Evolutionary conservation across 2,329 filamentous ascomycete genomes (phyloP).

Genomic region (Penicillium expansum): DNA sequence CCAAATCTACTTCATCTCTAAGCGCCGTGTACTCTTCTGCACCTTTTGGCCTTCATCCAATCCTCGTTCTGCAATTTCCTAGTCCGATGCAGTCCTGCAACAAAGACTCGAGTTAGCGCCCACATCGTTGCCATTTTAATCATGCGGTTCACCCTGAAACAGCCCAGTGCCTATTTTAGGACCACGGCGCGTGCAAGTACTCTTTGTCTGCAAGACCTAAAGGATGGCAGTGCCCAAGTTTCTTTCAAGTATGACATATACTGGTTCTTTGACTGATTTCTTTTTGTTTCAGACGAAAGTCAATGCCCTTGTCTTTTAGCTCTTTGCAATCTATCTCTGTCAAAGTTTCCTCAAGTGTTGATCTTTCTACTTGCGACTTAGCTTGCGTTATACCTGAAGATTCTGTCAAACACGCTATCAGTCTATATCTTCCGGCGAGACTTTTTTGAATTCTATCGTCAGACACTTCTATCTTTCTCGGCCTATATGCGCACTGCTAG

Average conservation of each 20-base stretch:
- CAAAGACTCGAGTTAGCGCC: conserved; percentile 16
- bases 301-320: conserved; percentile 14
- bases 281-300: conserved; percentile 13
- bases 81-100: conserved; percentile 9
- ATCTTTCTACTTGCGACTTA: not conserved
- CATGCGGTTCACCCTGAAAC: conserved; percentile 26
- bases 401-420: not conserved
- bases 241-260: conserved; percentile 9
- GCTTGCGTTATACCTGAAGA: conserved; percentile 3
- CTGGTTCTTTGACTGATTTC: conserved; percentile 11
- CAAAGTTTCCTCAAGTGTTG: not conserved
- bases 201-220: conserved; percentile 22
- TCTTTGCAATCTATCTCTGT: conserved; percentile 1
- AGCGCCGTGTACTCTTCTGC: conserved; percentile 16
- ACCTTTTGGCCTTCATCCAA: conserved; percentile 1
- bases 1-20: conserved; percentile 15
- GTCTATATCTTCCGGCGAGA: not conserved
- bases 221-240: conserved; percentile 3
- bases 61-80: conserved; percentile 5
- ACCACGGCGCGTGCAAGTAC: conserved; percentile 32
- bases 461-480: not conserved
- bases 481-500: not conserved
- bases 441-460: not conserved
- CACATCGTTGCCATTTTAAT: conserved; percentile 8
- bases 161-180: conserved; percentile 26